Percentiles rank a stretch among this genome's conserved stretches.
phyloP scores from a whole-genome alignment of 2,329 filamentous ascomycete genomes.

The Phaeosphaeria sp. region DNA sequence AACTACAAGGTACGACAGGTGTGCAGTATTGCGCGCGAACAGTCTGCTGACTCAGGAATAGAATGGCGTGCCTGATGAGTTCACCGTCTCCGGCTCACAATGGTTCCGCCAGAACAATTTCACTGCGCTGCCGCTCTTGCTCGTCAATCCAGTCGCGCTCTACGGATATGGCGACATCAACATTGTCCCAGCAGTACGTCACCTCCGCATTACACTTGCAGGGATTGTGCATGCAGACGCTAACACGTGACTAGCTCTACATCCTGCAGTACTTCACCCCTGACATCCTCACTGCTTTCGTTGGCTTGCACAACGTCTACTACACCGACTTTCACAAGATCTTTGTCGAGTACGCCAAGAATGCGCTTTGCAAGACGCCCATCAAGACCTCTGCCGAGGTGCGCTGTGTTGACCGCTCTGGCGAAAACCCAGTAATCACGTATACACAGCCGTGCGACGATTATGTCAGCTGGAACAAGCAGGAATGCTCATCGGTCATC shows the following conservation, averaged over 20 bases:
- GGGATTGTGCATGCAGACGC: conserved; percentile 29
- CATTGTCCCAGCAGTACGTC: conserved; percentile 46
- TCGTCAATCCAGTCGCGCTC: conserved; percentile 45
- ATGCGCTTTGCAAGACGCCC: conserved; percentile 36
- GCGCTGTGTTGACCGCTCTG: conserved; percentile 44
- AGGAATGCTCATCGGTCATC: conserved; percentile 44
- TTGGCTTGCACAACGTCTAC: conserved; percentile 45
- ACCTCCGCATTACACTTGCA: conserved; percentile 22
- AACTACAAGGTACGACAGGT: conserved; percentile 42
- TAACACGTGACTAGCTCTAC: conserved; percentile 45
- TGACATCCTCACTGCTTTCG: conserved; percentile 46
- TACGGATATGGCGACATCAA: conserved; percentile 49
- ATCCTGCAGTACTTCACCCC: conserved; percentile 48
- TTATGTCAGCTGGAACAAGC: conserved; percentile 41
- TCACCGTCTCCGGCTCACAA: conserved; percentile 42
- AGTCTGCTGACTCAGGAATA: conserved; percentile 27
- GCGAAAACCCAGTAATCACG: conserved; percentile 39
- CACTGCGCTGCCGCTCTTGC: conserved; percentile 40
- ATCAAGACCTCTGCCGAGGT: conserved; percentile 44
- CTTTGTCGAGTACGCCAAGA: conserved; percentile 40
- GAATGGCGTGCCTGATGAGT: conserved; percentile 45
- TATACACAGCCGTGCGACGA: conserved; percentile 39
- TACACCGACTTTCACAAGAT: conserved; percentile 49
- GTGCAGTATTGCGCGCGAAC: conserved; percentile 11
- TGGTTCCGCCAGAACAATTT: conserved; percentile 48